Percentiles rank a stretch among this genome's conserved stretches.
phyloP scores from a whole-genome alignment of 495 filamentous ascomycete species.

The Aspergillus diversus region DNA sequence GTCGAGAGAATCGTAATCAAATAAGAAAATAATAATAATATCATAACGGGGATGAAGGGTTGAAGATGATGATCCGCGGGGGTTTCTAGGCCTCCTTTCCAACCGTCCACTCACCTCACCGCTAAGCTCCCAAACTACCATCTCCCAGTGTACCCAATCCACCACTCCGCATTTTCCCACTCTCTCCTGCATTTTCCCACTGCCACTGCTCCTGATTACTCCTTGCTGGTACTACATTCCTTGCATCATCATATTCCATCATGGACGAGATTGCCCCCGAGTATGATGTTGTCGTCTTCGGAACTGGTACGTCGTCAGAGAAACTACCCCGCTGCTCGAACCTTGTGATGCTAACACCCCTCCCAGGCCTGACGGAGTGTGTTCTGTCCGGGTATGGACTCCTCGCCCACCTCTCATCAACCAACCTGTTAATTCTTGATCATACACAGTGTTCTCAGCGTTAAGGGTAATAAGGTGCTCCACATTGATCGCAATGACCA shows the following conservation, averaged over 20 bases:
- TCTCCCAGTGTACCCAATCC: slow-evolving; percentile 13
- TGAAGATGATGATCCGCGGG: slow-evolving; percentile 26
- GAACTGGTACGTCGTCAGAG: slow-evolving; percentile 72
- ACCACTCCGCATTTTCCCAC: slow-evolving; percentile 26
- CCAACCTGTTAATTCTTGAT: slow-evolving; percentile 10
- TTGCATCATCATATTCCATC: slow-evolving; percentile 33
- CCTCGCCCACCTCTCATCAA: background rate
- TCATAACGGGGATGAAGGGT: background rate
- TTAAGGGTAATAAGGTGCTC: slow-evolving; percentile 98
- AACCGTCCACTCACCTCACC: slow-evolving; percentile 17
- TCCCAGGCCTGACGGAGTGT: slow-evolving; percentile 91
- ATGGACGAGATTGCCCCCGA: slow-evolving; percentile 97
- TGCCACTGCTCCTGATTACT: slow-evolving; percentile 18
- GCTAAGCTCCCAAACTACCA: slow-evolving; percentile 19
- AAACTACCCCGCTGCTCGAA: slow-evolving; percentile 45
- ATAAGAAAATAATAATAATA: background rate
- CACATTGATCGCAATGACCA: slow-evolving; percentile 99
- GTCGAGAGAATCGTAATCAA: background rate
- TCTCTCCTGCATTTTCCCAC: slow-evolving; percentile 13
- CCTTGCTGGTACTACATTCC: slow-evolving; percentile 23
- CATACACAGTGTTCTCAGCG: slow-evolving; percentile 79
- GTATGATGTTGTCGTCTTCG: slow-evolving; percentile 98
- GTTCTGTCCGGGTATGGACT: slow-evolving; percentile 88
- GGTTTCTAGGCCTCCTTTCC: slow-evolving; percentile 15
- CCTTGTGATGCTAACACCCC: slow-evolving; percentile 39